phyloP scores from a whole-genome alignment of 352 stramenopile species.

The Phytopythium boreale region DNA sequence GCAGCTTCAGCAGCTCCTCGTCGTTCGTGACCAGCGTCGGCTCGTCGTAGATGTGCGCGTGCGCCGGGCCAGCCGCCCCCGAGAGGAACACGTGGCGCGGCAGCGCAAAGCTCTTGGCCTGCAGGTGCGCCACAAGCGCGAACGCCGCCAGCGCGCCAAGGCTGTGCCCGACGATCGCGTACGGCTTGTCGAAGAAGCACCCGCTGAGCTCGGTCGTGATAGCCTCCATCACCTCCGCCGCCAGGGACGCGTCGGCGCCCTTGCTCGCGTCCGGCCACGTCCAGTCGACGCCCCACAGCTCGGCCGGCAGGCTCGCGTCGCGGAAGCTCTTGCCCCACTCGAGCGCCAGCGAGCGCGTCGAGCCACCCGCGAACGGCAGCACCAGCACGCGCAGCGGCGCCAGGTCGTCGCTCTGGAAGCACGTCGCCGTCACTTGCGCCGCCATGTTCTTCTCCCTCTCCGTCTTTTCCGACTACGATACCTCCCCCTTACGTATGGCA shows the following conservation, averaged over 20 bases:
- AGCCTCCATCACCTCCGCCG: conserved; percentile 29
- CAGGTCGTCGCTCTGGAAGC: conserved; percentile 62
- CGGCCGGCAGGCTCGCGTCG: conserved; percentile 28
- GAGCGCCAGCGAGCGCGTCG: conserved; percentile 36
- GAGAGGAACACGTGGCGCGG: conserved; percentile 66
- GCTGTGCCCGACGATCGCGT: conserved; percentile 65
- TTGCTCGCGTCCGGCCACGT: conserved; percentile 17
- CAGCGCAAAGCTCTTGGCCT: conserved; percentile 38
- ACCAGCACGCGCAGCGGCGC: conserved; percentile 61
- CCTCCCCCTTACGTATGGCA: not conserved
- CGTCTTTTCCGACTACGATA: not conserved
- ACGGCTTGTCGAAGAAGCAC: conserved; percentile 76
- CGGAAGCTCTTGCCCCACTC: conserved; percentile 44
- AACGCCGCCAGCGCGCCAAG: conserved; percentile 60
- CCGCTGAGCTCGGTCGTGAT: conserved; percentile 35
- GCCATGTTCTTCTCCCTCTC: conserved; percentile 16
- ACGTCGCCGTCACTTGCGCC: conserved; percentile 38
- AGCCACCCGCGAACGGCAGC: conserved; percentile 52
- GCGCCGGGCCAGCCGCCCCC: conserved; percentile 28
- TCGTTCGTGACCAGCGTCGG: conserved; percentile 24
- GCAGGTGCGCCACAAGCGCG: conserved; percentile 44
- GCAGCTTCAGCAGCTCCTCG: conserved; percentile 33
- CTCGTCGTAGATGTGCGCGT: conserved; percentile 36
- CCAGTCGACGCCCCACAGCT: conserved; percentile 72
- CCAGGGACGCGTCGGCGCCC: conserved; percentile 10